These are phyloP conservation scores for Colletotrichum liriopes DNA, from an alignment of 2,329 filamentous ascomycete genomes.

Conservation along the genomic window DNA sequence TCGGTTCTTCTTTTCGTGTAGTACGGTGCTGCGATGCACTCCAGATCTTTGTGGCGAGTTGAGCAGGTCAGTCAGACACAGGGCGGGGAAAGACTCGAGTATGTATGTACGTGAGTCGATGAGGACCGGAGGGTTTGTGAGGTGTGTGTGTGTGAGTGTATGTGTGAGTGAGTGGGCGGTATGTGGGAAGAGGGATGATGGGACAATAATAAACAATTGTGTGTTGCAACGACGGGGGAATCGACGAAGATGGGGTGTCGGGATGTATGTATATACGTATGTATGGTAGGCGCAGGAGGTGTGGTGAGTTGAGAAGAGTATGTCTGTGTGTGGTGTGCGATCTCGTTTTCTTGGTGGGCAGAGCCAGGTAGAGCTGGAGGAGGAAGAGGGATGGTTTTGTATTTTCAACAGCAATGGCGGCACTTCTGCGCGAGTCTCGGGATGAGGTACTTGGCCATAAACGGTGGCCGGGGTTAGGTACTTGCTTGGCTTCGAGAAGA, in stretches of 20 bases:
- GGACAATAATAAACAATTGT: conserved; percentile 45
- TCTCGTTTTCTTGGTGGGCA: conserved; percentile 37
- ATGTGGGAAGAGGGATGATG: conserved; percentile 34
- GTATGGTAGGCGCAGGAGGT: conserved; percentile 31
- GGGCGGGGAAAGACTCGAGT: conserved; percentile 34
- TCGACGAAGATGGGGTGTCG: conserved; percentile 40
- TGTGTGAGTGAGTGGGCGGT: conserved; percentile 8
- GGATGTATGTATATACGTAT: conserved; percentile 41
- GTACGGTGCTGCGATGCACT: conserved; percentile 42
- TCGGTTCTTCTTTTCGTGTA: conserved; percentile 37
- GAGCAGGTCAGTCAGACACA: conserved; percentile 38
- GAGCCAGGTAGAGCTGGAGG: conserved; percentile 38
- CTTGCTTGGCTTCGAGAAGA: conserved; percentile 44
- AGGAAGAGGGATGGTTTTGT: conserved; percentile 39
- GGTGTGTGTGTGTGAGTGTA: conserved; percentile 10
- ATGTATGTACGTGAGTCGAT: conserved; percentile 22
- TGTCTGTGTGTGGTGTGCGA: conserved; percentile 32
- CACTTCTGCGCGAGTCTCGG: conserved; percentile 38
- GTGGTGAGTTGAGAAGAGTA: conserved; percentile 19
- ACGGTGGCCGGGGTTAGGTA: conserved; percentile 40
- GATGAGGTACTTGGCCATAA: conserved; percentile 37
- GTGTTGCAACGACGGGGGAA: conserved; percentile 38
- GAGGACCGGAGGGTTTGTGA: background rate
- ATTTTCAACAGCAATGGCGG: conserved; percentile 37
- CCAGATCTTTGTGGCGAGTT: conserved; percentile 42